phyloP scores from a whole-genome alignment of 805 yeast species.

The Candida khao-thaluensis region DNA sequence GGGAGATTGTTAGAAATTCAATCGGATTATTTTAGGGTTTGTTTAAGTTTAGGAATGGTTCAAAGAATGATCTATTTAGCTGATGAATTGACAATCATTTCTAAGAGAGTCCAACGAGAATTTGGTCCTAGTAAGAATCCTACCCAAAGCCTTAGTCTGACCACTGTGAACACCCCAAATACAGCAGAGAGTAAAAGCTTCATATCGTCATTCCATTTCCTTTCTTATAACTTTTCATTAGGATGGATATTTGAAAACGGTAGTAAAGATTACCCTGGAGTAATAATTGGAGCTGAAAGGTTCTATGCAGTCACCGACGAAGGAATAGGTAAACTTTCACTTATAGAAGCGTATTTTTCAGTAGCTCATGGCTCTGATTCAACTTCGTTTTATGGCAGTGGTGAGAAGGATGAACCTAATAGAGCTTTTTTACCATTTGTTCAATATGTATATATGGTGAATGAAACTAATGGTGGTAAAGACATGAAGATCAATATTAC shows the following conservation, averaged over 20 bases:
- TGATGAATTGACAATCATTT: slow-evolving; percentile 22
- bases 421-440: slow-evolving; percentile 69
- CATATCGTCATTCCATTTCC: slow-evolving; percentile 53
- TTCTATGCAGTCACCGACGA: slow-evolving; percentile 65
- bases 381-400: slow-evolving; percentile 45
- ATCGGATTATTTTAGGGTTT: slow-evolving; percentile 57
- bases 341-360: slow-evolving; percentile 68
- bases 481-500: slow-evolving; percentile 50
- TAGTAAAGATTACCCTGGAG: slow-evolving; percentile 57
- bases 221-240: slow-evolving; percentile 64
- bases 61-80: slow-evolving; percentile 36
- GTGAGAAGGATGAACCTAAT: slow-evolving; percentile 49
- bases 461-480: slow-evolving; percentile 21
- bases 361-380: slow-evolving; percentile 63
- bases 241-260: slow-evolving; percentile 73
- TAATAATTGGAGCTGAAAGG: slow-evolving; percentile 75
- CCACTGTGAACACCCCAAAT: too few species aligned
- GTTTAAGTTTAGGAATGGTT: slow-evolving; percentile 53
- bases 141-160: neutral
- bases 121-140: neutral
- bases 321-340: slow-evolving; percentile 62
- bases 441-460: slow-evolving; percentile 51
- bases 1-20: slow-evolving; percentile 54
- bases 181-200: neutral
- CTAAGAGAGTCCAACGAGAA: slow-evolving; percentile 6